Base-by-base conservation (phyloP, 169 alveolate genomes). In the Plasmodium relictum region DNA sequence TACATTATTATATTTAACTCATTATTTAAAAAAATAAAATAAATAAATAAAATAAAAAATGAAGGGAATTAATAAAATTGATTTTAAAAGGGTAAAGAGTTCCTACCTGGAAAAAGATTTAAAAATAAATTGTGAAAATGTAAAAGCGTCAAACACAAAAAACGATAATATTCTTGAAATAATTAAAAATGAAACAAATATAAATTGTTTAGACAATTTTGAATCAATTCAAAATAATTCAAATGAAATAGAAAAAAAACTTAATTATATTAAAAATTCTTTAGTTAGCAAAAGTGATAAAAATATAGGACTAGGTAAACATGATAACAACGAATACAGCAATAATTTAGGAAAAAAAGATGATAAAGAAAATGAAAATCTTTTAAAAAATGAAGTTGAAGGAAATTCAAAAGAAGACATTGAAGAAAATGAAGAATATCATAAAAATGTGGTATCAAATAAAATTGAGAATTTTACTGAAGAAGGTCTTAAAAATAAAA, bases 21-120 rank as follows among this genome's bases (percentile, higher is more conserved):
- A 31, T 31, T 2, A 31, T 31, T 31, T 31, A 31, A 31, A 24
- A 24, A 61, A 37, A 61, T 8, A 61, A 61, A 24, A 26, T 9
- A 5, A 61, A 61, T 61, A 61, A 61, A 18, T 22, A 37, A 61
- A 12, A 37, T 73, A 41, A 8, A 62, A 31, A 31, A 31, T 31
- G 39, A 31, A 31, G 3, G 39, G 39, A 31, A 2, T 3, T 31
- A 3, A 31, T 31, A 31, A 31, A 31, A 31, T 31, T 31, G 39
- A 31, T 24, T 76, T 76, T 59, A 31, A 44, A 24, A 45, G 65
- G n/a, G 24, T 76, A 48, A 76, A 76, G 45, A 76, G 89, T 42
- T 76, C 89, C 24, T 76, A 65, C 44, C 44, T 76, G 39, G 89
- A 76, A 76, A 58, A 42, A 26, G 58, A 65, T 18, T 68, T 76